Conservation (phyloP, 2,329 filamentous ascomycete species). For the Pestalotiopsis sp. region DNA sequence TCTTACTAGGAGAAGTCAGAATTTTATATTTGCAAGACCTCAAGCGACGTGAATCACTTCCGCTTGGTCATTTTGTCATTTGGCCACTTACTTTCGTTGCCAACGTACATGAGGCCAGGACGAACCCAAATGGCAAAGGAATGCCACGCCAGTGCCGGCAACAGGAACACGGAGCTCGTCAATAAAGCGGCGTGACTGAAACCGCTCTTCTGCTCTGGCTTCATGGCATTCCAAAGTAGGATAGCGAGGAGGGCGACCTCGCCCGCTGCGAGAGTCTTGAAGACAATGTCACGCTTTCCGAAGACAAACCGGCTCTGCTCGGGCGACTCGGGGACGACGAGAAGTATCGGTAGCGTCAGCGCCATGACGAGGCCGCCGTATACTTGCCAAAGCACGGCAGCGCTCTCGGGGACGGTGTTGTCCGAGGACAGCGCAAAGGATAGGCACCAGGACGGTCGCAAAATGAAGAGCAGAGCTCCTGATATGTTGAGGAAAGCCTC, state of each 20-base stretch:
- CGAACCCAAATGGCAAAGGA: not conserved
- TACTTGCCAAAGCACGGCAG: constrained; percentile 23
- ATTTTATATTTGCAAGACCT: not conserved
- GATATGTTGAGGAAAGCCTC: constrained; percentile 24
- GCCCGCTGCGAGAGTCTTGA: constrained; percentile 23
- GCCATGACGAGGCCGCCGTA: constrained; percentile 25
- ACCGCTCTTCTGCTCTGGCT: constrained; percentile 14
- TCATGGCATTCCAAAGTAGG: constrained; percentile 16
- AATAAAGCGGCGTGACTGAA: constrained; percentile 15
- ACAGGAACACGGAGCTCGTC: not conserved
- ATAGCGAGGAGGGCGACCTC: constrained; percentile 22
- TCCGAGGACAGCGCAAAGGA: constrained; percentile 18
- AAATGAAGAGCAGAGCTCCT: constrained; percentile 20
- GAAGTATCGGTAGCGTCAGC: constrained; percentile 21
- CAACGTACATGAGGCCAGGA: constrained; percentile 5
- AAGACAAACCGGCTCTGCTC: constrained; percentile 11
- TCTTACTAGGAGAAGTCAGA: not conserved
- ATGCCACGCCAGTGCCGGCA: constrained; percentile 11
- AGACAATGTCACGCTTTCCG: constrained; percentile 21
- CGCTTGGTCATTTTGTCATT: not conserved
- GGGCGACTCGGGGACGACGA: constrained; percentile 19
- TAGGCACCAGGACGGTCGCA: constrained; percentile 23
- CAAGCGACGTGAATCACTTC: not conserved
- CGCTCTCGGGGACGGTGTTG: constrained; percentile 17
- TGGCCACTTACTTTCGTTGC: not conserved